Evolutionary conservation across 495 filamentous ascomycete genomes (phyloP).

Genomic region (Stereocaulon alpinum): DNA sequence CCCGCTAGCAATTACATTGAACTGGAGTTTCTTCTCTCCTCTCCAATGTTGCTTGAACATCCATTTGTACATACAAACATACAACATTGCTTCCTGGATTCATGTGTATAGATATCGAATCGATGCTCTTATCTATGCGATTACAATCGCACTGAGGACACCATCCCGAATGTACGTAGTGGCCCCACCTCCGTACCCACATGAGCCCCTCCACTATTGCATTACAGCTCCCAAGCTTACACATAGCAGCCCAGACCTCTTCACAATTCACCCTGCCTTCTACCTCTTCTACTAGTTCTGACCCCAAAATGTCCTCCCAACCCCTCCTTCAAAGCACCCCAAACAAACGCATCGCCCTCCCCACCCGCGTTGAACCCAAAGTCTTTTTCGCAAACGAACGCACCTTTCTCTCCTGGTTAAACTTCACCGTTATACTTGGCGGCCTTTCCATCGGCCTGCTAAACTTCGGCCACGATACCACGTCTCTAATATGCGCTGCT

Average conservation of each 20-base stretch:
- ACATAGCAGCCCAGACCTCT: background rate
- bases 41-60: background rate
- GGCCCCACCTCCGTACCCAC: background rate
- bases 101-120: background rate
- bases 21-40: background rate
- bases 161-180: background rate
- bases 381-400: constrained; percentile 99
- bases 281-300: background rate
- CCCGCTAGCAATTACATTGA: no score
- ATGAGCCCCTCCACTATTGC: background rate
- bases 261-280: background rate
- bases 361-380: constrained; percentile 95
- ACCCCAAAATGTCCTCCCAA: constrained; percentile 74
- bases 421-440: constrained; percentile 96
- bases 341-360: constrained; percentile 98
- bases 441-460: constrained; percentile 91
- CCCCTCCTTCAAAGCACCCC: constrained; percentile 87
- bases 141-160: background rate
- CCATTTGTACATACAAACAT: background rate
- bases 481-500: constrained; percentile 83
- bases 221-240: background rate
- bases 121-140: background rate
- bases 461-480: constrained; percentile 83
- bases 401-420: constrained; percentile 97
- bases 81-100: background rate